Conservation (phyloP, 805 yeast species). For the Candida coquimbonensis region DNA sequence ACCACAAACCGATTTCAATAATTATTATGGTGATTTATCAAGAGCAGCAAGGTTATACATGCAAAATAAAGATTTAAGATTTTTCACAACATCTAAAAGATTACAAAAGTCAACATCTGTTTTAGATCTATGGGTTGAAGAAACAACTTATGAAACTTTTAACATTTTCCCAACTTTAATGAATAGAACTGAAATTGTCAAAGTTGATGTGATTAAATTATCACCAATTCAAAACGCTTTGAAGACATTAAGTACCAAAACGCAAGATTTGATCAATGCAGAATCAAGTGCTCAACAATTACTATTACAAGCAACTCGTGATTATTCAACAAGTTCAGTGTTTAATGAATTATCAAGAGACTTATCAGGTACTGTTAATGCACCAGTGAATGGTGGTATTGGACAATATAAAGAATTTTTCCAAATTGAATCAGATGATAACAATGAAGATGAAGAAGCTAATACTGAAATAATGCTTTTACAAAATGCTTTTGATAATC, state of each 20-base stretch:
- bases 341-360: slow-evolving; percentile 64
- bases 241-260: slow-evolving; percentile 56
- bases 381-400: slow-evolving; percentile 92
- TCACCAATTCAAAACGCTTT: slow-evolving; percentile 86
- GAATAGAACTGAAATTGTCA: slow-evolving; percentile 70
- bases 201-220: slow-evolving; percentile 40
- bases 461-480: slow-evolving; percentile 24
- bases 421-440: slow-evolving; percentile 27
- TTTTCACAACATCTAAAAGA: slow-evolving; percentile 62
- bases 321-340: slow-evolving; percentile 38
- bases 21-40: slow-evolving; percentile 27
- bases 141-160: slow-evolving; percentile 66
- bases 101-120: slow-evolving; percentile 69
- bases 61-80: slow-evolving; percentile 64
- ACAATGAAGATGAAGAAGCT: slow-evolving; percentile 17
- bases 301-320: slow-evolving; percentile 35
- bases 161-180: slow-evolving; percentile 82
- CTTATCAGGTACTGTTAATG: slow-evolving; percentile 79
- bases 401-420: slow-evolving; percentile 74
- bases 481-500: slow-evolving; percentile 51
- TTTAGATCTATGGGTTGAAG: slow-evolving; percentile 83
- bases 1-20: slow-evolving; percentile 52
- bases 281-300: slow-evolving; percentile 54
- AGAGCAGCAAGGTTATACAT: slow-evolving; percentile 68
- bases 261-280: slow-evolving; percentile 61